Conservation (phyloP, 169 alveolate genomes). For the Eimeria falciformis region DNA sequence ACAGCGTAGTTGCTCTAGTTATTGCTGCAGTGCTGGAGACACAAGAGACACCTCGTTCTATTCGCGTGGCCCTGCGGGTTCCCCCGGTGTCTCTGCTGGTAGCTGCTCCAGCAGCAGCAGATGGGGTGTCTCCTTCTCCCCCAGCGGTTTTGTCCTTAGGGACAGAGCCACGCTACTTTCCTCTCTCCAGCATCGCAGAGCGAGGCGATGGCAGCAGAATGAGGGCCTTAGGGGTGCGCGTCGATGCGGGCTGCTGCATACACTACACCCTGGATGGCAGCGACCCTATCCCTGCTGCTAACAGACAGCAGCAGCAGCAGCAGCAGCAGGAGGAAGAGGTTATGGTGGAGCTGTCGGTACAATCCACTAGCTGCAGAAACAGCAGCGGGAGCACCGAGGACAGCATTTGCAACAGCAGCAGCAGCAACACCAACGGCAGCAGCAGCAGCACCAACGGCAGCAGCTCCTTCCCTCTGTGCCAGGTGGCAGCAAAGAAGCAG, state of each 20-base stretch:
- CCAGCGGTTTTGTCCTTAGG: conserved; percentile 1
- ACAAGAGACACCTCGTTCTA: conserved; percentile 8
- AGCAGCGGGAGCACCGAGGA: neutral
- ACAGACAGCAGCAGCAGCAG: conserved; percentile 37
- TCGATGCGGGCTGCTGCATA: conserved; percentile 51
- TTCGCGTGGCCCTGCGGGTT: conserved; percentile 57
- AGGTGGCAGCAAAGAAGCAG: neutral
- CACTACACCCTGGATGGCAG: conserved; percentile 61
- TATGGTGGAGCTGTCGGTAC: conserved; percentile 1
- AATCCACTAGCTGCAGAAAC: neutral
- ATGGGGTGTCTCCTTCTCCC: neutral
- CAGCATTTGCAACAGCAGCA: conserved; percentile 44
- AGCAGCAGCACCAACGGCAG: conserved; percentile 3
- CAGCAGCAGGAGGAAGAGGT: conserved; percentile 13
- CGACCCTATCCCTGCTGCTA: conserved; percentile 13
- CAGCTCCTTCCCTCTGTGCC: neutral
- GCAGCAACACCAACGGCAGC: conserved; percentile 14
- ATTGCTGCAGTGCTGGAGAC: conserved; percentile 50
- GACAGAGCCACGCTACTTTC: conserved; percentile 11
- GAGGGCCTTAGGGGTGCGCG: conserved; percentile 42
- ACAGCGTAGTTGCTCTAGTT: conserved; percentile 56
- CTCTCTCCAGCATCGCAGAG: conserved; percentile 34
- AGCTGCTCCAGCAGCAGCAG: neutral
- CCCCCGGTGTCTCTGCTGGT: conserved; percentile 12
- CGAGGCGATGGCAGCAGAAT: conserved; percentile 28